These are phyloP conservation scores for Diatrype stigma DNA, from an alignment of 2,329 filamentous ascomycete genomes.

Conservation along the genomic window DNA sequence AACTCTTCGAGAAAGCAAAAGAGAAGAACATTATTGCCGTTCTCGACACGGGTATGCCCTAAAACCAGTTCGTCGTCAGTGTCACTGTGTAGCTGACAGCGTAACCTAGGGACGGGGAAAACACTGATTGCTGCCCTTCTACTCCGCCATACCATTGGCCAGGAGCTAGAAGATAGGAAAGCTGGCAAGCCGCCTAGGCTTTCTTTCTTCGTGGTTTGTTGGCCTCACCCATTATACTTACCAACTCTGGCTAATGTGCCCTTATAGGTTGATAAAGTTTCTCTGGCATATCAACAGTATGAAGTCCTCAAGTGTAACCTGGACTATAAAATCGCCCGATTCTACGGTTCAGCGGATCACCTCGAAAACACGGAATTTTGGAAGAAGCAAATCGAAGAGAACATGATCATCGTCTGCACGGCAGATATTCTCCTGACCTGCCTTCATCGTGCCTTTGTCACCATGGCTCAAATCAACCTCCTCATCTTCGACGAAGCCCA, in stretches of 20 bases:
- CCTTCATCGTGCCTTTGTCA: slow-evolving; percentile 73
- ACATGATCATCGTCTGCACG: slow-evolving; percentile 88
- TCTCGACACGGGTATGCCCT: slow-evolving; percentile 69
- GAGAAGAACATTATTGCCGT: slow-evolving; percentile 85
- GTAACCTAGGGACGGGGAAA: slow-evolving; percentile 73
- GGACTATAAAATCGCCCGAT: slow-evolving; percentile 66
- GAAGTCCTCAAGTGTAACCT: slow-evolving; percentile 78
- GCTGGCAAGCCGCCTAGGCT: slow-evolving; percentile 58
- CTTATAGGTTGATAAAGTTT: slow-evolving; percentile 72
- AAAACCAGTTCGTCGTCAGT: background rate
- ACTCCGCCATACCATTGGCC: slow-evolving; percentile 68
- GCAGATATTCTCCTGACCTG: slow-evolving; percentile 80
- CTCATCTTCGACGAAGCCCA: slow-evolving; percentile 96
- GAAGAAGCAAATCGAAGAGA: slow-evolving; percentile 50
- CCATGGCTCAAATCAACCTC: slow-evolving; percentile 79
- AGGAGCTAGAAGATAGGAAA: slow-evolving; percentile 69
- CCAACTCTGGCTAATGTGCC: too few relatives aligned
- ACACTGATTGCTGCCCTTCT: slow-evolving; percentile 92
- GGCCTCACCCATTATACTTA: too few relatives aligned
- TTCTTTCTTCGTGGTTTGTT: slow-evolving; percentile 74
- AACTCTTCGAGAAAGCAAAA: slow-evolving; percentile 87
- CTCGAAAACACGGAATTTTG: slow-evolving; percentile 42
- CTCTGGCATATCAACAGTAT: slow-evolving; percentile 85
- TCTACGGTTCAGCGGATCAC: slow-evolving; percentile 77
- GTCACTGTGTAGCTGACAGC: slow-evolving; percentile 9